Conservation (phyloP, 225 moss, liverwort and hornwort genomes). For the Polytrichum formosum region DNA sequence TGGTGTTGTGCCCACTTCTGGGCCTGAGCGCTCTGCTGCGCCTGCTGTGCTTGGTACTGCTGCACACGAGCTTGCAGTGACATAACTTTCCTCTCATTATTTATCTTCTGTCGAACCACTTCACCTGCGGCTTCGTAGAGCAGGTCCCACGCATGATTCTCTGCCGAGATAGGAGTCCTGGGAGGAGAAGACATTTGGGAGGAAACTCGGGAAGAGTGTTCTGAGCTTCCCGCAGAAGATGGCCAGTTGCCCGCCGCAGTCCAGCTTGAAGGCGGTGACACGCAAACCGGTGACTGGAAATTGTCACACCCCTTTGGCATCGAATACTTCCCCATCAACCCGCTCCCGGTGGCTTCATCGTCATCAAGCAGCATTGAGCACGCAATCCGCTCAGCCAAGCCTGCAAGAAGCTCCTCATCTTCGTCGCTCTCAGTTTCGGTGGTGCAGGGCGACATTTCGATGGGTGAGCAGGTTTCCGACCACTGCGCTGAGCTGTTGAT, state of each 20-base stretch:
- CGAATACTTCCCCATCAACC: too few relatives aligned
- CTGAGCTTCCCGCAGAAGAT: constrained; percentile 52
- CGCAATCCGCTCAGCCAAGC: constrained; percentile 79
- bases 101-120: constrained; percentile 59
- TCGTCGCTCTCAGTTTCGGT: constrained; percentile 87
- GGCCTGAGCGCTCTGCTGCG: background rate
- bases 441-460: constrained; percentile 52
- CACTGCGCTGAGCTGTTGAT: constrained; percentile 18
- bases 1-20: too few relatives aligned
- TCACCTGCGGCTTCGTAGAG: constrained; percentile 87
- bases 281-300: background rate
- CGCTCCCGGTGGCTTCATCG: background rate
- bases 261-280: constrained; percentile 59
- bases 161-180: constrained; percentile 52
- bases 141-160: constrained; percentile 71
- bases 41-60: constrained; percentile 2
- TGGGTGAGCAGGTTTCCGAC: constrained; percentile 40
- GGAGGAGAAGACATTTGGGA: constrained; percentile 78
- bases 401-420: constrained; percentile 73
- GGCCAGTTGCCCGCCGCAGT: constrained; percentile 47
- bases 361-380: constrained; percentile 81
- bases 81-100: constrained; percentile 27
- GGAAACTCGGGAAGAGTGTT: constrained; percentile 64
- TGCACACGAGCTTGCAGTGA: background rate
- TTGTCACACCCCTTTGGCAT: too few relatives aligned